Conservation (phyloP, 192 early-diverging fungal genomes). For the Chytriomyces confervae region DNA sequence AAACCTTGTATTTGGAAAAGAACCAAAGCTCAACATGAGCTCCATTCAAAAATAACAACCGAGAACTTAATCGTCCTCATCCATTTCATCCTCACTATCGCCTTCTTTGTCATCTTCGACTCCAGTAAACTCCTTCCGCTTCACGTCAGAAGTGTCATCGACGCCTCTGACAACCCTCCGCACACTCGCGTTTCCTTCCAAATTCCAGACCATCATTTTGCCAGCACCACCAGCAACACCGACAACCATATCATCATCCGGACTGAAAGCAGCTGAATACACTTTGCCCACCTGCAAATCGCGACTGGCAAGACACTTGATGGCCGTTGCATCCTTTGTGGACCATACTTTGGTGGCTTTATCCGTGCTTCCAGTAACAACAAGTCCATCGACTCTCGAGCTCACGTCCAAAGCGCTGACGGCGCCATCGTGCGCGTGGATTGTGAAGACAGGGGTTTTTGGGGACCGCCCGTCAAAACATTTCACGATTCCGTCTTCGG, state of each 20-base stretch:
- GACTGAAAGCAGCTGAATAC: constrained; percentile 86
- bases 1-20: background rate
- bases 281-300: constrained; percentile 83
- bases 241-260: constrained; percentile 88
- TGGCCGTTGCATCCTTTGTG: constrained; percentile 71
- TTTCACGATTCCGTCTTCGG: constrained; percentile 90
- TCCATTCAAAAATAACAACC: background rate
- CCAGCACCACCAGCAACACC: constrained; percentile 89
- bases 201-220: constrained; percentile 91
- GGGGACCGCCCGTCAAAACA: constrained; percentile 81
- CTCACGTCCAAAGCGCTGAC: constrained; percentile 88
- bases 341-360: constrained; percentile 95
- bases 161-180: constrained; percentile 48
- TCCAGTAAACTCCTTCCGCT: constrained; percentile 15
- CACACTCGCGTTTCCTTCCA: constrained; percentile 85
- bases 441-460: constrained; percentile 74
- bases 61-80: constrained; percentile 17
- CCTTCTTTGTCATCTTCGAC: constrained; percentile 31
- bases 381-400: constrained; percentile 73
- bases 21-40: background rate
- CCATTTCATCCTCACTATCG: constrained; percentile 29
- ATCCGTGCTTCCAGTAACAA: constrained; percentile 93
- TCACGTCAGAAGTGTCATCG: background rate
- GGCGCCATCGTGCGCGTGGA: constrained; percentile 93
- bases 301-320: constrained; percentile 81